Percentiles rank a stretch among this genome's conserved stretches.
Evolutionary conservation across 257 asterid species (phyloP).

Genomic region (Capsicum baccatum): DNA sequence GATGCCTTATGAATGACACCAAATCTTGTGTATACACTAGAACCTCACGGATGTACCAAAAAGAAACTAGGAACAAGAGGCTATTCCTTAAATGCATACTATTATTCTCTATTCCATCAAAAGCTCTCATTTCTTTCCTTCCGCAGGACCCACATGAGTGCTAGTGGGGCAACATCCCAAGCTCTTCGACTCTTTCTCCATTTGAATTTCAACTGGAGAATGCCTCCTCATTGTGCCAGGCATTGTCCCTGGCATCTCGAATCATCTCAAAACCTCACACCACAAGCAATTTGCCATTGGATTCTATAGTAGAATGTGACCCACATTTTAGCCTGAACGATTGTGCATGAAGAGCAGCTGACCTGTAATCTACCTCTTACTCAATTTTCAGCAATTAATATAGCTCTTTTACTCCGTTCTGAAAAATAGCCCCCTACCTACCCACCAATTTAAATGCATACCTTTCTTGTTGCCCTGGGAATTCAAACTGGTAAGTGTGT

Average conservation of each 20-base stretch:
- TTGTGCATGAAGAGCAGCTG: not conserved
- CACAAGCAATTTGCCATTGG: not conserved
- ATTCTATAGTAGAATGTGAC: not conserved
- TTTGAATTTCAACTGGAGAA: not conserved
- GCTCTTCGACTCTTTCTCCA: not conserved
- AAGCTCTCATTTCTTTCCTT: not conserved
- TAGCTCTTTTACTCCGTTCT: not conserved
- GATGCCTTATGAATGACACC: not conserved
- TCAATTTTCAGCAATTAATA: not conserved
- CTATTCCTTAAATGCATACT: not conserved
- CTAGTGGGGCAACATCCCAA: conserved; percentile 15
- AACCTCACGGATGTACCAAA: conserved; percentile 4
- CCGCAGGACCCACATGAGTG: conserved; percentile 2
- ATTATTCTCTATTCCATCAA: not conserved
- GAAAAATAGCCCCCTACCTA: not conserved
- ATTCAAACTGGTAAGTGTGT: not conserved
- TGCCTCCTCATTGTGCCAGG: not conserved
- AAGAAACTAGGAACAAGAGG: conserved; percentile 1
- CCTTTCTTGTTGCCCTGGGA: conserved; percentile 1
- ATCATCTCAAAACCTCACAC: conserved; percentile 15
- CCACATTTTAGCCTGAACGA: not conserved
- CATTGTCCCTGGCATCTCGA: not conserved
- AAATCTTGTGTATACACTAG: not conserved
- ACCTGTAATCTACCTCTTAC: not conserved
- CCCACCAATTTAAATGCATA: not conserved